Base-by-base conservation (phyloP, 169 alveolate genomes). In the Haemoproteus tartakovskyi region DNA sequence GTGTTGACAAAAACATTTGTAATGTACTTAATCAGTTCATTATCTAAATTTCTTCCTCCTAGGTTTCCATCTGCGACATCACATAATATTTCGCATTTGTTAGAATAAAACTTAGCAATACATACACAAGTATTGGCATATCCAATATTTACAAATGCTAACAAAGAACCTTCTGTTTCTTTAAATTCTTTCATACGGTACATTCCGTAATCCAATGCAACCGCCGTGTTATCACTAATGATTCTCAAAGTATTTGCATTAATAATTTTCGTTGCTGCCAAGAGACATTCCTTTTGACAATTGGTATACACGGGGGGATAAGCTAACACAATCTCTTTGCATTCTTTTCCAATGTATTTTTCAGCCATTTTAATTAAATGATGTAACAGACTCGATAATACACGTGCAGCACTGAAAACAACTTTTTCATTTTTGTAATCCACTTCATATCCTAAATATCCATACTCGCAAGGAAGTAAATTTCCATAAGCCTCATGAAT, bases 41-140 rank as follows among this genome's bases (percentile, higher is more conserved):
- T 86, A 87, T 97, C 99, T 62, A 97, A 82, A 80, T 95, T 93
- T 79, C 99, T 90, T 9, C 98, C 99, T 12, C 99, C 99, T 46
- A 97, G 64, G 62, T 94, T 92, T 52, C 96, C 86, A 46, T 96
- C 97, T 38, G 94, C 89, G n/a, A 90, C 94, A 61, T 95, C 95
- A 26, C 98, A 84, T 5, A 97, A 84, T 29, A 97, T 89, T 64
- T 92, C 93, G 43, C 93, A 91, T 62, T 91, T 89, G 33, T 92
- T 94, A 59, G 95, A 92, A 51, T 87, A 89, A 84, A 97, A 96
- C 29, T 91, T 88, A 11, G 94, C 97, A 74, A 96, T 85, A 33
- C 97, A 89, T 9, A 90, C 90, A 30, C 97, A 89, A 30, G 95
- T 90, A 61, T 95, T 94, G 11, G 98, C 93, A 79, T 96, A 97